Evolutionary conservation across 352 stramenopile species (phyloP).

Genomic region (Poterioochromonas sp.): DNA sequence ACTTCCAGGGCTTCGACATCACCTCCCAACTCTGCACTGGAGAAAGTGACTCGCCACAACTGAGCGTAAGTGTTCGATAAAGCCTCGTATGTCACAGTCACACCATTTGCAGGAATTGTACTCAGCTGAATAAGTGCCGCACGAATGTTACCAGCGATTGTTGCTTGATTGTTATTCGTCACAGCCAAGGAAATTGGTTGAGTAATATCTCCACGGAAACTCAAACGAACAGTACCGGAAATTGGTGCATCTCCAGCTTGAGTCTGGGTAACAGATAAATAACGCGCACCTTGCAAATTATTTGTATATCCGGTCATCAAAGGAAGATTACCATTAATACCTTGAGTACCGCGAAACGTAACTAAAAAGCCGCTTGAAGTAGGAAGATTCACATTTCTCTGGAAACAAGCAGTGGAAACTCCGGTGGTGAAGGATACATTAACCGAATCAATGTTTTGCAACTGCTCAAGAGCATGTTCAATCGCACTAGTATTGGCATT

Average conservation of each 20-base stretch:
- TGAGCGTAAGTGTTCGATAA: constrained; percentile 53
- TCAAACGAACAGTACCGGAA: constrained; percentile 69
- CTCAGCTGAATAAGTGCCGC: constrained; percentile 61
- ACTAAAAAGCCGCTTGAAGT: constrained; percentile 65
- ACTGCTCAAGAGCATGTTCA: constrained; percentile 70
- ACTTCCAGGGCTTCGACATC: constrained; percentile 68
- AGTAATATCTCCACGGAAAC: constrained; percentile 71
- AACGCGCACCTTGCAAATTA: constrained; percentile 69
- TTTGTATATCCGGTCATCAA: constrained; percentile 66
- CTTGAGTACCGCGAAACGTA: constrained; percentile 68
- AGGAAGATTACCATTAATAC: constrained; percentile 71
- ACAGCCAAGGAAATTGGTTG: constrained; percentile 75
- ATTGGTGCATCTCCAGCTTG: constrained; percentile 68
- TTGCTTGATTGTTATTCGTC: constrained; percentile 48
- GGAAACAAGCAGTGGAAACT: constrained; percentile 63
- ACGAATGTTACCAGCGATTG: constrained; percentile 78
- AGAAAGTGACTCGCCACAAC: constrained; percentile 78
- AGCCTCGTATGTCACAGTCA: constrained; percentile 57
- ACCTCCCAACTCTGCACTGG: constrained; percentile 60
- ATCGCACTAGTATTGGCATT: constrained; percentile 63
- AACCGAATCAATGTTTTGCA: constrained; percentile 71
- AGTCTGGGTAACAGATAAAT: constrained; percentile 66
- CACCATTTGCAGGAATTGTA: constrained; percentile 63
- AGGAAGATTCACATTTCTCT: constrained; percentile 44
- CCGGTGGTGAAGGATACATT: constrained; percentile 59